A percentile compares a stretch with the other conserved stretches of the same genome.
phyloP scores from a whole-genome alignment of 192 early-diverging fungal species.

The Paraglomus brasilianum region DNA sequence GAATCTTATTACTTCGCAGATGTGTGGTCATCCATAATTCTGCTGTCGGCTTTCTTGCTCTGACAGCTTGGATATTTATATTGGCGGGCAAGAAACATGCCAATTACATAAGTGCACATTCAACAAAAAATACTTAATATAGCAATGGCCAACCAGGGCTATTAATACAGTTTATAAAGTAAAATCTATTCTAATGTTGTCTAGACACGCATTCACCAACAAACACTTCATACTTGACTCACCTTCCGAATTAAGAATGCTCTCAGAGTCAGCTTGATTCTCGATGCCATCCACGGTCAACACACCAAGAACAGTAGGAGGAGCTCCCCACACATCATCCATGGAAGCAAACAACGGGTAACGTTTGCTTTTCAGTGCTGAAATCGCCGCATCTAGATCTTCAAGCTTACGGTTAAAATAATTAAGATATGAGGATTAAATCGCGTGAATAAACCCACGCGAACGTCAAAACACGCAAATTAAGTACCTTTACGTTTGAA shows the following conservation, averaged over 20 bases:
- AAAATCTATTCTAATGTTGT: too few relatives aligned
- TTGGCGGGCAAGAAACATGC: conserved; percentile 37
- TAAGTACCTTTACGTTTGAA: conserved; percentile 47
- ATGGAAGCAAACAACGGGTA: conserved; percentile 29
- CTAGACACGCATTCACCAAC: too few relatives aligned
- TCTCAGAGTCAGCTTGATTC: conserved; percentile 1
- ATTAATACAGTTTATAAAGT: too few relatives aligned
- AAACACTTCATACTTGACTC: too few relatives aligned
- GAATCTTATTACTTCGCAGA: conserved; percentile 43
- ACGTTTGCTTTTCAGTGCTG: conserved; percentile 28
- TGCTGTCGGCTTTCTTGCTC: conserved; percentile 38
- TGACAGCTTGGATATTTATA: conserved; percentile 31
- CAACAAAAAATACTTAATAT: too few relatives aligned
- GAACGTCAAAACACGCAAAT: background rate
- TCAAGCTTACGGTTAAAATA: conserved; percentile 17
- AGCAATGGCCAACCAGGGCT: too few relatives aligned
- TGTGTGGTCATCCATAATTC: conserved; percentile 46
- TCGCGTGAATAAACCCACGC: too few relatives aligned
- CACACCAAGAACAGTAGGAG: conserved; percentile 31
- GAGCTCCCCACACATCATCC: conserved; percentile 29
- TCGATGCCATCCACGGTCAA: conserved; percentile 13
- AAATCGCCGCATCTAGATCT: conserved; percentile 28
- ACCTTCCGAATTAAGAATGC: conserved; percentile 30
- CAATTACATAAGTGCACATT: too few relatives aligned
- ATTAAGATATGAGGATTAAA: too few relatives aligned